Evolutionary conservation across 495 filamentous ascomycete species (phyloP).

Genomic region (Alectoria sarmentosa): DNA sequence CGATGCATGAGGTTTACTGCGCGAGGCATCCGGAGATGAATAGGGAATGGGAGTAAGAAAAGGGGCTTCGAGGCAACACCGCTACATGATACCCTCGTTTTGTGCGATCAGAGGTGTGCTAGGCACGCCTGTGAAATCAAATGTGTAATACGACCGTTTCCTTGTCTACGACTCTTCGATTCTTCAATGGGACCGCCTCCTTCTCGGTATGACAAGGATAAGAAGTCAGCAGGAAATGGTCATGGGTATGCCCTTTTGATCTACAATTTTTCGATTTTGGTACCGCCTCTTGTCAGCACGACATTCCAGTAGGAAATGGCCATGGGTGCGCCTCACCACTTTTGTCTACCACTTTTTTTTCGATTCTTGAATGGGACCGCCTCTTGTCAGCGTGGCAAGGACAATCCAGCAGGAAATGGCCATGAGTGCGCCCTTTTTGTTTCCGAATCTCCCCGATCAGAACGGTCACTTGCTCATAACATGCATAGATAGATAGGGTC

Average conservation of each 20-base stretch:
- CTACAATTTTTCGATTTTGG: background rate
- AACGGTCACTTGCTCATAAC: background rate
- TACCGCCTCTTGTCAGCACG: background rate
- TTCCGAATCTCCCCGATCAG: background rate
- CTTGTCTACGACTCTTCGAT: background rate
- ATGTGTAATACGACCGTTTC: background rate
- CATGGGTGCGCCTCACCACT: background rate
- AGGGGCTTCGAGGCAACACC: background rate
- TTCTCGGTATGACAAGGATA: background rate
- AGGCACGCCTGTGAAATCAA: background rate
- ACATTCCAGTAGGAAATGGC: background rate
- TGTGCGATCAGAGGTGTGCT: background rate
- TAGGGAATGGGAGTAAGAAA: background rate
- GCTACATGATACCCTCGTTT: background rate
- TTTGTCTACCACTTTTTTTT: background rate
- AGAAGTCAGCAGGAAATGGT: background rate
- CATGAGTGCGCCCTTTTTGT: background rate
- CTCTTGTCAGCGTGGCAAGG: background rate
- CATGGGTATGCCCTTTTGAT: background rate
- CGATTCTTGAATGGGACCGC: constrained; percentile 1
- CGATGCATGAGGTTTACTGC: constrained; percentile 55
- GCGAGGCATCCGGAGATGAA: constrained; percentile 8
- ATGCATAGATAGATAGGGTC: background rate
- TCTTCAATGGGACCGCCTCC: background rate
- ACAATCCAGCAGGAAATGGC: background rate